Evolutionary conservation across 768 basidiomycete species (phyloP).

Genomic region (Lentinula edodes): DNA sequence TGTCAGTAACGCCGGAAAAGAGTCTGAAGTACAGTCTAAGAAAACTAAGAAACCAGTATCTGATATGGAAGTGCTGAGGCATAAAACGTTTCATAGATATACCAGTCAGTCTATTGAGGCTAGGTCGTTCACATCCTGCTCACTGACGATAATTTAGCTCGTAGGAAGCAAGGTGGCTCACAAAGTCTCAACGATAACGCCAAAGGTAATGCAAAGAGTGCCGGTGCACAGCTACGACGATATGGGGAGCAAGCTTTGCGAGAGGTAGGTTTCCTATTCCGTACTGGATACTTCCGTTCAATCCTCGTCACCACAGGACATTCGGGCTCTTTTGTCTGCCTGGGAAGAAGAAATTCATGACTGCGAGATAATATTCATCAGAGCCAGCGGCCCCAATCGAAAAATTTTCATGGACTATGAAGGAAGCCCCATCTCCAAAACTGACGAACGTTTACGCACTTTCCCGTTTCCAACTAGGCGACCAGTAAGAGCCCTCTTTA

Average conservation of each 20-base stretch:
- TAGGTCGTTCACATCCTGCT: not conserved
- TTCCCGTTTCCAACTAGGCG: constrained; percentile 97
- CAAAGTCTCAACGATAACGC: constrained; percentile 90
- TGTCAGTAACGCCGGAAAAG: constrained; percentile 51
- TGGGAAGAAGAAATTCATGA: constrained; percentile 84
- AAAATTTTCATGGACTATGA: constrained; percentile 91
- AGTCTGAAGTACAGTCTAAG: constrained; percentile 33
- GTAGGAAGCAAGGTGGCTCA: constrained; percentile 95
- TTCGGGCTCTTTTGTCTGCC: constrained; percentile 72
- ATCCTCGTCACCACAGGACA: constrained; percentile 54
- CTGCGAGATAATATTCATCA: constrained; percentile 90
- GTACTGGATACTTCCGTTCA: not conserved
- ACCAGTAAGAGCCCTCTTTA: constrained; percentile 55
- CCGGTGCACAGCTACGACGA: constrained; percentile 87
- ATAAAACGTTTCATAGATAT: constrained; percentile 98
- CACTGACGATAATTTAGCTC: constrained; percentile 48
- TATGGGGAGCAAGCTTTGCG: constrained; percentile 92
- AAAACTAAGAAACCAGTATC: constrained; percentile 63
- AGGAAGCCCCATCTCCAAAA: constrained; percentile 66
- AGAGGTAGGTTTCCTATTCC: constrained; percentile 45
- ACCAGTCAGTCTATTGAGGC: constrained; percentile 63
- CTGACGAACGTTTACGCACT: constrained; percentile 77
- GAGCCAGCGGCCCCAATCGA: constrained; percentile 83
- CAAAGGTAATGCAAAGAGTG: constrained; percentile 89
- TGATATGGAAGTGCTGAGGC: constrained; percentile 75